Conservation (phyloP, 2,329 filamentous ascomycete genomes). For the Pestalotiopsis sp. region DNA sequence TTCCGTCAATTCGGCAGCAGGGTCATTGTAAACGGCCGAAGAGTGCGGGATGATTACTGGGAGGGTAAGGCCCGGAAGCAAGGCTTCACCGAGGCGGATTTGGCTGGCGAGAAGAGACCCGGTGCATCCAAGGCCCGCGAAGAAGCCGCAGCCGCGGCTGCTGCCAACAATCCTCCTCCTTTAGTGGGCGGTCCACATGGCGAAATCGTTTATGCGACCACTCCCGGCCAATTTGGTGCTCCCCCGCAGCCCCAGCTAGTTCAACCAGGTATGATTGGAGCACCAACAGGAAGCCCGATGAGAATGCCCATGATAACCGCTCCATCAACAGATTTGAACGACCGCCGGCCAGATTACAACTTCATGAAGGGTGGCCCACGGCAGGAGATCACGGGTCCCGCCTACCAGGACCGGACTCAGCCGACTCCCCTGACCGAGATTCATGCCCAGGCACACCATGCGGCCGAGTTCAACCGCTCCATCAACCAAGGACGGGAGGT, state of each 20-base stretch:
- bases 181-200: slow-evolving; percentile 71
- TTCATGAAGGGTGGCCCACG: slow-evolving; percentile 77
- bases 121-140: slow-evolving; percentile 88
- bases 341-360: slow-evolving; percentile 78
- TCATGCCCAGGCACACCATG: slow-evolving; percentile 81
- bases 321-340: slow-evolving; percentile 70
- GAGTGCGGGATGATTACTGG: slow-evolving; percentile 98
- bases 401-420: slow-evolving; percentile 86
- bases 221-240: slow-evolving; percentile 64
- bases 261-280: slow-evolving; percentile 72
- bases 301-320: slow-evolving; percentile 85
- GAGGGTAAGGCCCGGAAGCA: slow-evolving; percentile 96
- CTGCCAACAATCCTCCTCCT: slow-evolving; percentile 58
- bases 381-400: slow-evolving; percentile 84
- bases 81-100: slow-evolving; percentile 95
- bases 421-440: slow-evolving; percentile 77
- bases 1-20: slow-evolving; percentile 97
- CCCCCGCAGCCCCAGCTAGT: slow-evolving; percentile 69
- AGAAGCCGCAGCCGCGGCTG: slow-evolving; percentile 74
- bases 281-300: slow-evolving; percentile 63
- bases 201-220: slow-evolving; percentile 87
- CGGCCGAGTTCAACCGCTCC: slow-evolving; percentile 87
- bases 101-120: slow-evolving; percentile 93
- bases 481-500: slow-evolving; percentile 79
- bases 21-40: slow-evolving; percentile 84